Evolutionary conservation across 2,329 filamentous ascomycete species (phyloP), one percentile per base, ranked within the genome.

Genomic region (Neonectria ditissima): DNA sequence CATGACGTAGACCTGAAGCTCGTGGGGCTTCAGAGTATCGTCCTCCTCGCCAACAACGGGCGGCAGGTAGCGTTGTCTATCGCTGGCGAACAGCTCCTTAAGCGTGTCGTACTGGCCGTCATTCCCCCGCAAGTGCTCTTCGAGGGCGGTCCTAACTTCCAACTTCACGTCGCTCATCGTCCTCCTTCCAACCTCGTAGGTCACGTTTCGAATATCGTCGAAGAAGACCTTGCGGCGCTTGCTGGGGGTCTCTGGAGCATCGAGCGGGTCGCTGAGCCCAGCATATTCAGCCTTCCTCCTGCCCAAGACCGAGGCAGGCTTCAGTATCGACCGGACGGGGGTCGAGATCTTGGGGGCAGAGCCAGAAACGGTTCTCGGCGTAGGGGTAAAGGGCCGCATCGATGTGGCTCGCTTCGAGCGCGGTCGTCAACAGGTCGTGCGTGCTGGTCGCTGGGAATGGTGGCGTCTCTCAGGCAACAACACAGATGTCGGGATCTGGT

Each of bases 51-150:
- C 75, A 4, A 78, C 79, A 11, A 81, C 78, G 16, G 75, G 74
- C 18, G 75, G 75, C 53, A 78, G 72, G 47, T 81, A 79, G 32
- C 77, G 75, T 65, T 80, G 80, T 60, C 80, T 81, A 64, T 86
- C 84, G 65, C 83, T 83, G 57, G 80, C 78, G 59, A 91, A 88
- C 5, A 87, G 78, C 54, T 87, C 83, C 73, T 89, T 89, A 52
- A 90, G 77, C n/a, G 80, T 81, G 66, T 89, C 84, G 75, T 89
- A 90, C 37, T 84, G 86, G 65, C 87, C 85, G 63, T 87, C 86
- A 59, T 87, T 84, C 26, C 87, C 86, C 52, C 80, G 81, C 30
- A 81, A 78, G 73, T 90, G 87, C 44, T 82, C 82, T 65, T 89
- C 86, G 11, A 91, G 79, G 8, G 87, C 85, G 51, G 81, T 82